phyloP scores from a whole-genome alignment of 2,329 filamentous ascomycete genomes.

The Neonectria ditissima region DNA sequence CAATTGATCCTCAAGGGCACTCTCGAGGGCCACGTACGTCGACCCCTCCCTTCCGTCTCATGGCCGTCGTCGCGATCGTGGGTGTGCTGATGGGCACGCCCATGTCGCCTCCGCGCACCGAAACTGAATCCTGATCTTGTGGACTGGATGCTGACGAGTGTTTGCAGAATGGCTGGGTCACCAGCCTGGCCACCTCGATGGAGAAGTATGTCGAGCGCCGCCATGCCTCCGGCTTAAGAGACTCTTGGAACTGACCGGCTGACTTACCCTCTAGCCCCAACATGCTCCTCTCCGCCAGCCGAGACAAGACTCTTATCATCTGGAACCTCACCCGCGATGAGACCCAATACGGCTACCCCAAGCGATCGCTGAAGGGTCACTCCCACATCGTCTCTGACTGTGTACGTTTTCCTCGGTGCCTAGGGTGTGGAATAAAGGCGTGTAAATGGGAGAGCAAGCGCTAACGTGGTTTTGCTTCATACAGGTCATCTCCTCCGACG shows the following conservation, averaged over 20 bases:
- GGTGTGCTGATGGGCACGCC: slow-evolving; percentile 29
- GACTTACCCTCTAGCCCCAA: slow-evolving; percentile 76
- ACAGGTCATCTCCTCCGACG: slow-evolving; percentile 98
- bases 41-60: slow-evolving; percentile 35
- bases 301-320: slow-evolving; percentile 99
- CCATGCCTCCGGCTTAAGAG: slow-evolving; percentile 1
- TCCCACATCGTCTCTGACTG: slow-evolving; percentile 99
- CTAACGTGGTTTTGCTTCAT: slow-evolving; percentile 41
- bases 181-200: slow-evolving; percentile 96
- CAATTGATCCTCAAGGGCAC: slow-evolving; percentile 96
- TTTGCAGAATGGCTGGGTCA: slow-evolving; percentile 92
- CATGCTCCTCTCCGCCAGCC: slow-evolving; percentile 97
- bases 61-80: slow-evolving; percentile 32
- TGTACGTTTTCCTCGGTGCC: slow-evolving; percentile 71
- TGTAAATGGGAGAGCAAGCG: slow-evolving; percentile 21
- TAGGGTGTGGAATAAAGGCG: slow-evolving; percentile 3
- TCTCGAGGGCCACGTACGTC: slow-evolving; percentile 93
- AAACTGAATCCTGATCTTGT: slow-evolving; percentile 21
- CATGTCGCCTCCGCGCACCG: slow-evolving; percentile 26
- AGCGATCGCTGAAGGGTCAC: slow-evolving; percentile 98
- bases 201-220: slow-evolving; percentile 80
- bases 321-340: slow-evolving; percentile 99
- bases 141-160: slow-evolving; percentile 43
- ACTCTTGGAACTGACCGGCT: slow-evolving; percentile 30
- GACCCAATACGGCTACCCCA: slow-evolving; percentile 97